These are phyloP conservation scores for Rhynchospora pubera DNA, from an alignment of 176 grass and related monocot genomes.

Conservation along the genomic window DNA sequence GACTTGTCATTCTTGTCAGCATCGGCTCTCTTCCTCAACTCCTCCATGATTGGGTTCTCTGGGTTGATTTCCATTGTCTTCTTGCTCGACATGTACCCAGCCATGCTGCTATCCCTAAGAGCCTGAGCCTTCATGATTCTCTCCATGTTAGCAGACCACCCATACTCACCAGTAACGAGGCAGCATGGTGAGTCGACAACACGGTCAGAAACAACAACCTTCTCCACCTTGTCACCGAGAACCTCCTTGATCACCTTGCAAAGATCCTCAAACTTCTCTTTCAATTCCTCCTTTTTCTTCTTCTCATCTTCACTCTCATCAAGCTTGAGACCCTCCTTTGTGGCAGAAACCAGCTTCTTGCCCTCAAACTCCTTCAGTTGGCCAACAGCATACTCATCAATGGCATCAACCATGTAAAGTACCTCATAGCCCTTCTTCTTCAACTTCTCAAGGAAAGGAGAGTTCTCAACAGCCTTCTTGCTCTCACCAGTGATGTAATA, in stretches of 20 bases:
- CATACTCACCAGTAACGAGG: constrained; percentile 84
- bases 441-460: constrained; percentile 88
- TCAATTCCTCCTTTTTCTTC: constrained; percentile 69
- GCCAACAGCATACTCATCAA: constrained; percentile 85
- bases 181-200: constrained; percentile 94
- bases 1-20: constrained; percentile 95
- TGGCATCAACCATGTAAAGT: constrained; percentile 80
- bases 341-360: constrained; percentile 91
- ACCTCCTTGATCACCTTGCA: constrained; percentile 98
- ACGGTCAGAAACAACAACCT: constrained; percentile 80
- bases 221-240: constrained; percentile 85
- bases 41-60: constrained; percentile 87
- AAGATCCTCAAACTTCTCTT: constrained; percentile 85
- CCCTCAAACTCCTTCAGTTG: constrained; percentile 98
- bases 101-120: constrained; percentile 82
- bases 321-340: constrained; percentile 96
- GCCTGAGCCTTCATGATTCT: constrained; percentile 99
- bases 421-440: constrained; percentile 93
- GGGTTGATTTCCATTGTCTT: constrained; percentile 99
- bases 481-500: constrained; percentile 99
- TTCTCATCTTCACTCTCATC: constrained; percentile 92
- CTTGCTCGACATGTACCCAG: constrained; percentile 88
- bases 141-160: constrained; percentile 98
- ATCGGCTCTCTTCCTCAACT: constrained; percentile 75
- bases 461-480: constrained; percentile 99